phyloP scores from a whole-genome alignment of 2,329 filamentous ascomycete species.

The Fusarium camptoceras region DNA sequence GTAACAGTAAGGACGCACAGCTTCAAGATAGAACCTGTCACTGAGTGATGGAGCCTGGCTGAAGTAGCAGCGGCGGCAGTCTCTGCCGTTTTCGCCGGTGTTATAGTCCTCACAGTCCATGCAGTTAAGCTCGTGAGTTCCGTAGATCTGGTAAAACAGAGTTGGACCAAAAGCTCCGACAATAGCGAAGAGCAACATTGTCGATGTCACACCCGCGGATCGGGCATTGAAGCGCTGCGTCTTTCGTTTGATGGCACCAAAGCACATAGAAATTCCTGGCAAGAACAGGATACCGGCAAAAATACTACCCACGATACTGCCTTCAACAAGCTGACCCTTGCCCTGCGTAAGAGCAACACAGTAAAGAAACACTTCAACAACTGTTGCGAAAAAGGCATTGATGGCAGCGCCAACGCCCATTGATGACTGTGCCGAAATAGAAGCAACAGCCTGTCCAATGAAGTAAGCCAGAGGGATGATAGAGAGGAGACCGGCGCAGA shows the following conservation, averaged over 20 bases:
- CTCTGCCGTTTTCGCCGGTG: slow-evolving; percentile 60
- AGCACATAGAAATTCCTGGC: slow-evolving; percentile 97
- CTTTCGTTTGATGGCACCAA: slow-evolving; percentile 96
- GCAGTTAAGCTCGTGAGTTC: slow-evolving; percentile 95
- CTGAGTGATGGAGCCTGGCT: slow-evolving; percentile 85
- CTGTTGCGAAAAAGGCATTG: slow-evolving; percentile 97
- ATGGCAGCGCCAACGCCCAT: slow-evolving; percentile 98
- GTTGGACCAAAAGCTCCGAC: slow-evolving; percentile 96
- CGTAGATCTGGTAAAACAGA: slow-evolving; percentile 98
- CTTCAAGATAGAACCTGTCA: slow-evolving; percentile 89
- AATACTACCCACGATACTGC: slow-evolving; percentile 96
- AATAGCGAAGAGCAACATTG: slow-evolving; percentile 96
- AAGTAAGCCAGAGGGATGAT: slow-evolving; percentile 98
- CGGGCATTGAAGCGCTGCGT: slow-evolving; percentile 98
- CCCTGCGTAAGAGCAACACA: slow-evolving; percentile 93
- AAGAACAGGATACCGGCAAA: slow-evolving; percentile 96
- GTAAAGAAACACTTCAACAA: slow-evolving; percentile 98
- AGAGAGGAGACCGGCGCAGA: slow-evolving; percentile 84
- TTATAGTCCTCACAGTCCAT: slow-evolving; percentile 68
- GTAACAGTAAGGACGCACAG: slow-evolving; percentile 94
- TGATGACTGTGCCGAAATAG: slow-evolving; percentile 97
- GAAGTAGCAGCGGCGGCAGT: slow-evolving; percentile 95
- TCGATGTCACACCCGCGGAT: slow-evolving; percentile 95
- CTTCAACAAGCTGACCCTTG: slow-evolving; percentile 92
- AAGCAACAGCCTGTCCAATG: slow-evolving; percentile 97